Base-by-base conservation (phyloP, 805 yeast species). In the Candida chauliodis region DNA sequence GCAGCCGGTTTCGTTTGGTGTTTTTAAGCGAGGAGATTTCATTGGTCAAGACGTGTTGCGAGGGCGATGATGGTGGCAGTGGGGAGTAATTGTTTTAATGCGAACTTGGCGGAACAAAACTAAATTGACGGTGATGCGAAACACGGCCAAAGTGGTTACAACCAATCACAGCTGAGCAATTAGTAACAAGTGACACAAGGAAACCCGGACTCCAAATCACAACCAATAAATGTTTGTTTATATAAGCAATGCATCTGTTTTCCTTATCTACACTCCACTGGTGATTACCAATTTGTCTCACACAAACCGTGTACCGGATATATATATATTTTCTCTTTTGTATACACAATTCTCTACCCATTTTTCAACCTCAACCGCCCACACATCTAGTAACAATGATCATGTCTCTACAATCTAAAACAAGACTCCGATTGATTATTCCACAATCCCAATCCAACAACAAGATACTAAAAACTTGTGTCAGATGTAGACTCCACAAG, bases 401-500 rank as follows among this genome's bases (percentile, higher is more conserved):
- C 31, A 48, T 48, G 52, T 41, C 50, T n/a, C 24, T 46, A 30
- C 49, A 45, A 15, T 40, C 38, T 30, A 43, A 43, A 35, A 42
- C 39, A 29, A 40, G 48, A 16, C 34, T 47, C 15, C 42, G 37
- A 20, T 31, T 50, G 25, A 44, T 48, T 8, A 43, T 45, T 18
- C 48, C 49, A 7, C 42, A 42, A 10, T 25, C 34, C 6, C 34
- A 33, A 14, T 19, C 26, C 5, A 13, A 23, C 13, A 41, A 41
- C 6, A 57, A 55, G 37, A 50, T 56, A 8, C 43, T 78, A 30
- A 78, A 79, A 48, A 74, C 84, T 8, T 81, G 88, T 52, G 66
- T 73, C 4, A 63, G 83, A 22, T 81, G 88, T 55, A 66, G 87
- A 24, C 75, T 75, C 49, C 82, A 79, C 48, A 81, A 81, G 53